A percentile compares a stretch with the other conserved stretches of the same genome.
phyloP scores from a whole-genome alignment of 345 rosid species.

The Moricandia moricandioides region DNA sequence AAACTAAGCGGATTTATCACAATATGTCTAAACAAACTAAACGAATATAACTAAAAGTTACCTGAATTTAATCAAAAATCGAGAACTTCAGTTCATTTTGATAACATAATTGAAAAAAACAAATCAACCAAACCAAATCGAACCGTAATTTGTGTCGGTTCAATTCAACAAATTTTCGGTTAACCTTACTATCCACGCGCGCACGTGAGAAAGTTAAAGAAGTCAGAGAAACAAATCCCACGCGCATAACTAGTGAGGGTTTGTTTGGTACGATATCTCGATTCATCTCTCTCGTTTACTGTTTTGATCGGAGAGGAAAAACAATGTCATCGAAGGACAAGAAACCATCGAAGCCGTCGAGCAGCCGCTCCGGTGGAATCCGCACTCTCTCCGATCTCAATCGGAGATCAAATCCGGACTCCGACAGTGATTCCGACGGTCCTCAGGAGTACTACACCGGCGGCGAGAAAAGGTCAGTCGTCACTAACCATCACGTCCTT shows the following conservation, averaged over 20 bases:
- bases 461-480: constrained; percentile 83
- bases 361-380: constrained; percentile 59
- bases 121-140: too few relatives aligned
- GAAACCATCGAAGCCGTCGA: constrained; percentile 63
- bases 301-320: neutral
- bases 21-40: too few relatives aligned
- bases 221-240: too few relatives aligned
- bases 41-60: too few relatives aligned
- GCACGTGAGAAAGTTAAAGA: too few relatives aligned
- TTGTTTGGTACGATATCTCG: neutral
- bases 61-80: too few relatives aligned
- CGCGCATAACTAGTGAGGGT: constrained; percentile 4
- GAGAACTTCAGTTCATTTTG: too few relatives aligned
- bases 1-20: too few relatives aligned
- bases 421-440: constrained; percentile 80
- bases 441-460: constrained; percentile 97
- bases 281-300: neutral
- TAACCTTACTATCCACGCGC: too few relatives aligned
- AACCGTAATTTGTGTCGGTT: too few relatives aligned
- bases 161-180: too few relatives aligned
- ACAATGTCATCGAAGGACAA: constrained; percentile 73
- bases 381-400: constrained; percentile 93
- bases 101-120: too few relatives aligned
- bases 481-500: neutral
- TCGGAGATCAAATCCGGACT: constrained; percentile 71